Percentiles rank a stretch among this genome's conserved stretches.
Evolutionary conservation across 1,139 yeast genomes (phyloP).

Genomic region (Citeromyces hawaiiensis): DNA sequence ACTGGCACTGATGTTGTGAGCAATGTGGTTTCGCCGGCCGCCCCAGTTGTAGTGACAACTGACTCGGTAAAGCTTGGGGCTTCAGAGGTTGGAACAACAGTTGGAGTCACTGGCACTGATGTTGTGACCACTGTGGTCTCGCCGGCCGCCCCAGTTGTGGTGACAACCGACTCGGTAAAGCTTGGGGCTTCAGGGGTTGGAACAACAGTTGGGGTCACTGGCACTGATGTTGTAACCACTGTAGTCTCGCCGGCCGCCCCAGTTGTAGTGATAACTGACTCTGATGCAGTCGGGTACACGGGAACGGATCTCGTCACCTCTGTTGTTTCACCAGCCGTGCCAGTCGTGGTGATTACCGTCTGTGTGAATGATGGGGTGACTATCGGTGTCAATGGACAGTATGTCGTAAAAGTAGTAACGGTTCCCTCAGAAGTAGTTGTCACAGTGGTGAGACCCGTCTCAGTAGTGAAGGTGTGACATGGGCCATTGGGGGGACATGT

Average conservation of each 20-base stretch:
- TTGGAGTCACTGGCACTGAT: background rate
- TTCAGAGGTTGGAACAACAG: background rate
- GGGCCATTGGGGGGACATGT: background rate
- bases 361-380: background rate
- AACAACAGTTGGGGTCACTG: background rate
- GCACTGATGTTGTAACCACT: background rate
- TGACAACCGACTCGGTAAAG: background rate
- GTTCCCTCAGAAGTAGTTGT: slow-evolving; percentile 17
- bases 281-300: background rate
- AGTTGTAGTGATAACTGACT: background rate
- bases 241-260: background rate
- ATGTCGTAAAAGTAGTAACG: slow-evolving; percentile 22
- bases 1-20: too few species aligned
- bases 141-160: background rate
- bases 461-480: background rate
- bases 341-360: background rate
- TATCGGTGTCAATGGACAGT: slow-evolving; percentile 18
- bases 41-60: background rate
- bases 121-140: background rate
- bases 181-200: background rate
- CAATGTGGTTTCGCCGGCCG: background rate
- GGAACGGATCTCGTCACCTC: background rate
- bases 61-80: background rate
- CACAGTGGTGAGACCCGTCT: slow-evolving; percentile 24
- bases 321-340: background rate